Conservation (phyloP, 768 basidiomycete species). For the Leccinum longicurvipes region DNA sequence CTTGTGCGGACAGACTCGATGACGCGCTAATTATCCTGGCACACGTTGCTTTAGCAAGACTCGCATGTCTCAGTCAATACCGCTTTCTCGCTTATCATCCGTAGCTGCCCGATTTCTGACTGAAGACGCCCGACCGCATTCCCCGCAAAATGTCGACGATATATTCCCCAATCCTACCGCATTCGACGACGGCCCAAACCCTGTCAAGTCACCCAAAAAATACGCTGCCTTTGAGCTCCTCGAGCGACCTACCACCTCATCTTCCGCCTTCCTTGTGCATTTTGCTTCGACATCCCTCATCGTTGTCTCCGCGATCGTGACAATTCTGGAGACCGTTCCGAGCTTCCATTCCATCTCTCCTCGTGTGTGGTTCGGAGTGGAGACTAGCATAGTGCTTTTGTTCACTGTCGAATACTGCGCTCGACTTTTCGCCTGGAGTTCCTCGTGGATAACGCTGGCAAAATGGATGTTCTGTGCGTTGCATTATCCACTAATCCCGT, state of each 20-base stretch:
- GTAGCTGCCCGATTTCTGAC: conserved; percentile 39
- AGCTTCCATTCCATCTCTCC: conserved; percentile 67
- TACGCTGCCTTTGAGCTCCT: conserved; percentile 65
- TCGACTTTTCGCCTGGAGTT: conserved; percentile 73
- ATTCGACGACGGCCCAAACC: conserved; percentile 32
- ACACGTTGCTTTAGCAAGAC: not conserved
- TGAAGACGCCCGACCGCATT: conserved; percentile 36
- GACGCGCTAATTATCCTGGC: no score
- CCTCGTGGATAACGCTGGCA: conserved; percentile 54
- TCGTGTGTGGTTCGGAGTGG: conserved; percentile 81
- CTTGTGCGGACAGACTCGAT: not conserved
- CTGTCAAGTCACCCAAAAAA: conserved; percentile 49
- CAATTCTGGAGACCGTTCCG: conserved; percentile 77
- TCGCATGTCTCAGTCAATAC: conserved; percentile 32
- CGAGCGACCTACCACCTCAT: conserved; percentile 76
- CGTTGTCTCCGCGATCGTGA: conserved; percentile 69
- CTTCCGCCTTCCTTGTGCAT: conserved; percentile 74
- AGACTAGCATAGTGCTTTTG: conserved; percentile 77
- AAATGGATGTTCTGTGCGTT: conserved; percentile 68
- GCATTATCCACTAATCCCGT: not conserved
- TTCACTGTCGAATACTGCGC: conserved; percentile 86
- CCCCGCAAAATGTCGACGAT: conserved; percentile 37
- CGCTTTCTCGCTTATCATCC: conserved; percentile 24
- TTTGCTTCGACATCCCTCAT: conserved; percentile 69
- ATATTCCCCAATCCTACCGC: conserved; percentile 37